Conservation (phyloP, 139 green algal genomes). For the Tetradesmus lagerheimii region DNA sequence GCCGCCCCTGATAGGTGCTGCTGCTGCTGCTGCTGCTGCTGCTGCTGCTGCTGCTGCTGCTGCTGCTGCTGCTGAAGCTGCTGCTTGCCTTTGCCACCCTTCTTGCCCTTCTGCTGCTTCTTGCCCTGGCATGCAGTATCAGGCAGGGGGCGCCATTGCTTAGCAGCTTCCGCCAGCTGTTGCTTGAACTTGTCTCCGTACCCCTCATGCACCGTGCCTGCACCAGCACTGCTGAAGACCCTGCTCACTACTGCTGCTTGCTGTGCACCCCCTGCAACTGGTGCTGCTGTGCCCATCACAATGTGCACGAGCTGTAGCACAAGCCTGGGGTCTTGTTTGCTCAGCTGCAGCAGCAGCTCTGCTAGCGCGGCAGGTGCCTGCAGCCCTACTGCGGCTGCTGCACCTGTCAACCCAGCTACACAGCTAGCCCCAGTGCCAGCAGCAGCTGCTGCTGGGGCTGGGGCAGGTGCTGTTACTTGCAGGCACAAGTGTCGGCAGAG, state of each 20-base stretch:
- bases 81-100: too few species aligned
- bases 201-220: neutral
- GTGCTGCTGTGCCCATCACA: neutral
- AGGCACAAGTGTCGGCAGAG: neutral
- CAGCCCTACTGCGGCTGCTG: neutral
- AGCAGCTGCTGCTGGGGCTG: neutral
- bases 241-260: constrained; percentile 4
- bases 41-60: neutral
- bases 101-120: neutral
- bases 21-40: neutral
- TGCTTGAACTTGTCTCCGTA: neutral
- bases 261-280: neutral
- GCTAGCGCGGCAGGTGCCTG: neutral
- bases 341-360: constrained; percentile 6
- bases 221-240: neutral
- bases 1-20: neutral
- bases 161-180: neutral
- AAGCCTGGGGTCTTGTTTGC: neutral
- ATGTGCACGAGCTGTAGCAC: neutral
- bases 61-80: neutral
- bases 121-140: neutral
- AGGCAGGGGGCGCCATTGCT: neutral
- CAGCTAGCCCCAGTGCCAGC: neutral
- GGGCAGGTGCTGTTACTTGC: neutral
- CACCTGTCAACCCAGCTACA: neutral